Conservation (phyloP, 2,329 filamentous ascomycete genomes). For the Xylaria sp. region DNA sequence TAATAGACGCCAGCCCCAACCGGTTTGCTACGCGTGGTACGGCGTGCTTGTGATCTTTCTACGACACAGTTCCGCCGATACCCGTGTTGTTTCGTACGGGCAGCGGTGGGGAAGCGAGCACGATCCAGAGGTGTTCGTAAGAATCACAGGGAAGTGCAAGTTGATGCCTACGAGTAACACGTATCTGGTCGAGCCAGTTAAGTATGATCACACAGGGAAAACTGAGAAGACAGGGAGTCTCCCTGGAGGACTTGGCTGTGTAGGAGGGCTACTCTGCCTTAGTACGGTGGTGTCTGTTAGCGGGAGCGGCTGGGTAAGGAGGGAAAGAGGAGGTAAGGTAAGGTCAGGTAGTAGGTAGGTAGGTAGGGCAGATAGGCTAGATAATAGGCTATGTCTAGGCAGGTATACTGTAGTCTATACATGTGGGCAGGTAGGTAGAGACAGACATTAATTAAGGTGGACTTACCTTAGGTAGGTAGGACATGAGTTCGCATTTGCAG, state of each 20-base stretch:
- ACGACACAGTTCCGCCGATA: too few species aligned
- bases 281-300: conserved; percentile 2
- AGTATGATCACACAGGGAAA: neutral
- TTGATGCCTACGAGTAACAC: neutral
- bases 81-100: too few species aligned
- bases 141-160: neutral
- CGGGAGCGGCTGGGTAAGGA: neutral
- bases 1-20: neutral
- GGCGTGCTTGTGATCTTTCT: neutral
- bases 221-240: neutral
- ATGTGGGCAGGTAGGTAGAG: neutral
- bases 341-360: neutral
- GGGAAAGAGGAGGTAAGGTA: neutral
- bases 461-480: too few species aligned
- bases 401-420: neutral
- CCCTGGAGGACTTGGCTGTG: conserved; percentile 3
- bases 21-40: neutral
- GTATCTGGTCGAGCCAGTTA: neutral
- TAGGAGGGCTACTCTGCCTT: neutral
- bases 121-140: neutral
- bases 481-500: too few species aligned
- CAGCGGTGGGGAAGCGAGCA: too few species aligned
- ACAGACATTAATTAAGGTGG: too few species aligned
- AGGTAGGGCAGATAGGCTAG: neutral
- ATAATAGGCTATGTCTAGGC: neutral